These are phyloP conservation scores for Fagus sylvatica DNA, from an alignment of 306 rosid genomes.

Conservation along the genomic window DNA sequence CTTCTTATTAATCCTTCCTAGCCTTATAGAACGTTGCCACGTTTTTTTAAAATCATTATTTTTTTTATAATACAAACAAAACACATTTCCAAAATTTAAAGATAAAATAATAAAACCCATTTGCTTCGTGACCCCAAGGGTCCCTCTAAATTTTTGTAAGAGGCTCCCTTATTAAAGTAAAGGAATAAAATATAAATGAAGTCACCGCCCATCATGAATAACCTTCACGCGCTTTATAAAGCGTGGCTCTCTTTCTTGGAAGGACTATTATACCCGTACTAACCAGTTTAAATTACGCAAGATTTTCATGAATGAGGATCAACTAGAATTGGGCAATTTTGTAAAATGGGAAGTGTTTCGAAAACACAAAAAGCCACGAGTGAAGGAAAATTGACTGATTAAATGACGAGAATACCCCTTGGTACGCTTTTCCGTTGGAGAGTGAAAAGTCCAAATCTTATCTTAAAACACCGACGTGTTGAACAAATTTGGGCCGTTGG, in stretches of 20 bases:
- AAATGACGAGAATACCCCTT: neutral
- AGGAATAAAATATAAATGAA: neutral
- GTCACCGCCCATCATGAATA: slow-evolving; percentile 13
- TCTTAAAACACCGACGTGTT: neutral
- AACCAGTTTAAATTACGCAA: neutral
- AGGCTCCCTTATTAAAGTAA: neutral
- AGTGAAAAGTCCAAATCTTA: neutral
- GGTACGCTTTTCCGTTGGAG: neutral
- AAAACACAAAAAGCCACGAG: no score
- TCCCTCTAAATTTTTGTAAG: neutral
- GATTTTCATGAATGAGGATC: neutral
- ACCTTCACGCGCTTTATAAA: neutral
- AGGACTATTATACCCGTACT: slow-evolving; percentile 10
- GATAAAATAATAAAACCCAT: no score
- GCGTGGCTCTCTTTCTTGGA: neutral
- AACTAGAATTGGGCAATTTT: neutral
- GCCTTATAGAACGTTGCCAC: no score
- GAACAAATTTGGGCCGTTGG: neutral
- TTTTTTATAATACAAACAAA: no score
- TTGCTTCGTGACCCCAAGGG: no score
- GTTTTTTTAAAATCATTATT: no score
- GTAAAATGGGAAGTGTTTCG: neutral
- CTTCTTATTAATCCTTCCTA: no score
- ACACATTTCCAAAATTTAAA: no score
- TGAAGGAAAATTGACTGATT: neutral